Evolutionary conservation across 768 basidiomycete species (phyloP).

Genomic region (Pilatotrama ljubarskyi): DNA sequence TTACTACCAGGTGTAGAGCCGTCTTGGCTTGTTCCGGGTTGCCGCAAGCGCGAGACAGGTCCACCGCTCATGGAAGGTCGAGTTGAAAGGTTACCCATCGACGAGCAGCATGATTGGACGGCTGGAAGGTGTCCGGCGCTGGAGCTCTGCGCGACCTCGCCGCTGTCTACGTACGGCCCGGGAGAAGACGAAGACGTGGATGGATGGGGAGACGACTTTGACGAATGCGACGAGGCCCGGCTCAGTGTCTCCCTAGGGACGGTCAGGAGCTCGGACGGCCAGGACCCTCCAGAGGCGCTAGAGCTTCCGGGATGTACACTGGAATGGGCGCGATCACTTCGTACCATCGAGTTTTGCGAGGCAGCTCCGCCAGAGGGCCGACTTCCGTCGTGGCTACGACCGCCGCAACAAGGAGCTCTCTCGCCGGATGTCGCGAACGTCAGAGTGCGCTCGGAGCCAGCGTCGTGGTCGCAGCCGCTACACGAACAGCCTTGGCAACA

Average conservation of each 20-base stretch:
- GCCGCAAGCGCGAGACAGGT: too few relatives aligned
- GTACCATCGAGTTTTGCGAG: background rate
- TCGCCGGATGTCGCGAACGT: conserved; percentile 39
- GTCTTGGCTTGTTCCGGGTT: background rate
- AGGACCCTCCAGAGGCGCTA: background rate
- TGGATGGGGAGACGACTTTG: conserved; percentile 11
- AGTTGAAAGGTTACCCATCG: conserved; percentile 1
- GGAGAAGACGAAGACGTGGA: conserved; percentile 15
- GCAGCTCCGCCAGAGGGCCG: background rate
- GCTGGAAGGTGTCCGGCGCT: background rate
- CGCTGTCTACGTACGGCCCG: background rate
- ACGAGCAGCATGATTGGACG: conserved; percentile 7
- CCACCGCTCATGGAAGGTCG: too few relatives aligned
- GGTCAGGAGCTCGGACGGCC: background rate
- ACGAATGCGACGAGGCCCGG: conserved; percentile 19
- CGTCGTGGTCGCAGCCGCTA: conserved; percentile 26
- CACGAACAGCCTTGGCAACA: conserved; percentile 35
- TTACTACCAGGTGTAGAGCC: background rate
- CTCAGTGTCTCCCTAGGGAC: conserved; percentile 17
- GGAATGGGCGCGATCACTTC: background rate
- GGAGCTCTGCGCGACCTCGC: background rate
- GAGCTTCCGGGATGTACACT: background rate
- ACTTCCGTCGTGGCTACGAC: background rate
- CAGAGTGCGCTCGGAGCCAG: conserved; percentile 25
- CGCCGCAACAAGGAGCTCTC: conserved; percentile 30